Base-by-base conservation (phyloP, 2,329 filamentous ascomycete species). In the Epichloe sibirici region DNA sequence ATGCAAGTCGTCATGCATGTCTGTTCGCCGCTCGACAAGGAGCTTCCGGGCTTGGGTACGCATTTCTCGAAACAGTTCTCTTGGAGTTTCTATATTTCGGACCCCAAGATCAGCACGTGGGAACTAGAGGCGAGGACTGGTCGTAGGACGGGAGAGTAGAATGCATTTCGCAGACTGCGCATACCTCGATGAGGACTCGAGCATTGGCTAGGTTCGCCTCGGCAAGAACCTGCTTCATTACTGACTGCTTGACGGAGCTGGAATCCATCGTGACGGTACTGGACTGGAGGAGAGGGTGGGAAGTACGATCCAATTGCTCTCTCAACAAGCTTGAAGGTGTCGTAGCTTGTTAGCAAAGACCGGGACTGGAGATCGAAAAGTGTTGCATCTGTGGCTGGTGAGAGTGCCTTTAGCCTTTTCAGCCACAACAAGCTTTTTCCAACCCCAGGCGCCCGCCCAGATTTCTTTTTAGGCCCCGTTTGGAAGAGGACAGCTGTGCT, bases 31-130 rank as follows among this genome's bases (percentile, higher is more conserved):
- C 76, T 79, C 48, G 82, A 83, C 52, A 90, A 71, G 51, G 79
- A 81, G 48, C 75, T 67, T 53, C 85, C 83, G 51, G 87, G 84
- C 63, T 84, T 82, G 48, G 85, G 75, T 15, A 90, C 72, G 69
- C 87, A 91, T 66, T 82, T 83, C 46, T 87, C 80, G 72, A 89
- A 91, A 74, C 87, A 91, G 70, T 85, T 82, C 62, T 86, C 78
- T 70, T 90, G 88, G 68, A 90, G 78, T 79, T 87, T 89, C 84
- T 89, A 55, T 12, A 39, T 42, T 45, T 3, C 3, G 31, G 25
- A 44, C 31, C 21, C 21, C 8, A 43, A 40, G 46, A 45, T 59
- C 53, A 57, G 56, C 50, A 31, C 39, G 25, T 39, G 52, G 4
- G 6, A 15, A 7, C 12, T 5, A 11, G 17, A 34, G 5, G 13